Evolutionary conservation across 73 alveolate species (phyloP).

Genomic region (Blepharisma japonicum): DNA sequence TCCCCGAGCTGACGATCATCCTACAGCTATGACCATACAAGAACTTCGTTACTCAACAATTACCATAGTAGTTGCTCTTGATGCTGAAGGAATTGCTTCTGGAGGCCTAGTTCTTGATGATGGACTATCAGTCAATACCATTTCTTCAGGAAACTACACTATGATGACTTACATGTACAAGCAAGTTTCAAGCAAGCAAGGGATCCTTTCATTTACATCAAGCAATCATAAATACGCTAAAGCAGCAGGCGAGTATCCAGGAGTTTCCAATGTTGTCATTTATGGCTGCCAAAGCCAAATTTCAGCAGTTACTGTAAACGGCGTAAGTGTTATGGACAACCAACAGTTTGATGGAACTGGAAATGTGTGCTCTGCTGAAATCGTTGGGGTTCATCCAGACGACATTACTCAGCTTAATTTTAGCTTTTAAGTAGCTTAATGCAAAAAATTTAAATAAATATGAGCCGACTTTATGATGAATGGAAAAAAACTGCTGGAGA

Average conservation of each 20-base stretch:
- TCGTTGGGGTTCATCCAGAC: slow-evolving; percentile 9
- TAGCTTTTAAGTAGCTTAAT: slow-evolving; percentile 3
- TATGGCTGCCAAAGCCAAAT: not conserved
- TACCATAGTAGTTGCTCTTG: not conserved
- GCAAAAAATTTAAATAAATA: too few species aligned
- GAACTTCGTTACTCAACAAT: not conserved
- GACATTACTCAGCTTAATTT: not conserved
- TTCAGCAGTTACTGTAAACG: not conserved
- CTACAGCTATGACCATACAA: not conserved
- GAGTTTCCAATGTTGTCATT: slow-evolving; percentile 3
- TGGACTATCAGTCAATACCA: slow-evolving; percentile 1
- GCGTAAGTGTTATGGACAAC: not conserved
- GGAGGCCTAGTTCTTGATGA: slow-evolving; percentile 19
- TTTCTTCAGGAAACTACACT: not conserved
- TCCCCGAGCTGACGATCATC: not conserved
- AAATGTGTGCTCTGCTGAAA: not conserved
- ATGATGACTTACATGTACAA: not conserved
- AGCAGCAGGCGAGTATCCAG: slow-evolving; percentile 14
- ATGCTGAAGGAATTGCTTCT: not conserved
- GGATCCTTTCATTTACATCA: too few species aligned
- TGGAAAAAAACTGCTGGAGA: not conserved
- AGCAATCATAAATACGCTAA: not conserved
- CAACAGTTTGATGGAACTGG: not conserved
- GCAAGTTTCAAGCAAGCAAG: not conserved
- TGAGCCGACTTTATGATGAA: slow-evolving; percentile 29